Percentiles rank a stretch among this genome's conserved stretches.
Conservation (phyloP, 169 alveolate genomes). For the Cryptosporidium ryanae region DNA sequence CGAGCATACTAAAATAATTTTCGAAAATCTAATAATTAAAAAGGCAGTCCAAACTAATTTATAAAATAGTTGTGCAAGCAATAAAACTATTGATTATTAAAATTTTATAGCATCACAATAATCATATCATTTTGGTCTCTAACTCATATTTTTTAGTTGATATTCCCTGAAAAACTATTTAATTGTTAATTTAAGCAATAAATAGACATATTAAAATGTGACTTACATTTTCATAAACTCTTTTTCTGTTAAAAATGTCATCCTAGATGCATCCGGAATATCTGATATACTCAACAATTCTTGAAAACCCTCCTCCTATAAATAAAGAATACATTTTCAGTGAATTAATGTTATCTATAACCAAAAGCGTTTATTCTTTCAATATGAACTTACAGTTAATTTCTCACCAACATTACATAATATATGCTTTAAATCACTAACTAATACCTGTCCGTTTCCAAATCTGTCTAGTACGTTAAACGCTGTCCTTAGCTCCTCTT, state of each 20-base stretch:
- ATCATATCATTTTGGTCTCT: too few relatives aligned
- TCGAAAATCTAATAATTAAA: too few relatives aligned
- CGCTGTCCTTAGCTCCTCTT: slow-evolving; percentile 47
- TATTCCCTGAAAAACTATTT: slow-evolving; percentile 11
- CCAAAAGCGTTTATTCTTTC: not conserved
- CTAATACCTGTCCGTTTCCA: slow-evolving; percentile 58
- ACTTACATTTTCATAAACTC: slow-evolving; percentile 69
- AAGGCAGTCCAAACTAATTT: too few relatives aligned
- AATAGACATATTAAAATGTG: not conserved
- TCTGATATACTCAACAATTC: slow-evolving; percentile 45
- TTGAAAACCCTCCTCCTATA: slow-evolving; percentile 53
- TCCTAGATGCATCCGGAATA: slow-evolving; percentile 44
- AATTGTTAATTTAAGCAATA: not conserved
- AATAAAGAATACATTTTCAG: not conserved
- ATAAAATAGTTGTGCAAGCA: too few relatives aligned
- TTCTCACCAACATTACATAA: slow-evolving; percentile 57
- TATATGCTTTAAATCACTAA: slow-evolving; percentile 63
- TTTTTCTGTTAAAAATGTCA: slow-evolving; percentile 41
- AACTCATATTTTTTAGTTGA: too few relatives aligned
- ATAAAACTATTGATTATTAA: too few relatives aligned
- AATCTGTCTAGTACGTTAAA: slow-evolving; percentile 52
- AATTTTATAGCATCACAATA: too few relatives aligned
- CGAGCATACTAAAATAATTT: too few relatives aligned
- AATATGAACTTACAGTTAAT: slow-evolving; percentile 27
- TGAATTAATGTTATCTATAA: not conserved